Base-by-base conservation (phyloP, 202 grass and related monocot species). In the Brachypodium distachyon region DNA sequence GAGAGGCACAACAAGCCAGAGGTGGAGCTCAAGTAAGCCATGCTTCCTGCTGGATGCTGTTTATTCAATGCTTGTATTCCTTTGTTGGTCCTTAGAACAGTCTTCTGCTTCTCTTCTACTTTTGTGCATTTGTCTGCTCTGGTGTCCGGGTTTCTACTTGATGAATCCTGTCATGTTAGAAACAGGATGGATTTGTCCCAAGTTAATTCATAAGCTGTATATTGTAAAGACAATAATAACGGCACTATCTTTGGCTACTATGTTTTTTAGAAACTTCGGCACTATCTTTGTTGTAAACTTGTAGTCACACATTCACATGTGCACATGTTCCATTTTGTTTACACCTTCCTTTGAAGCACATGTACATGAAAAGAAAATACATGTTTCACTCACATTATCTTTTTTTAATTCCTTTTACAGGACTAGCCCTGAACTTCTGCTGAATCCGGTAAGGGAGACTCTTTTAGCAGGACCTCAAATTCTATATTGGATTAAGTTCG, bases 1-100 rank as follows among this genome's bases (percentile, higher is more conserved):
- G 95, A 98, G 77, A 85, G 95, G 75, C 87, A 98, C 69, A 97
- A 97, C 89, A 97, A 97, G 25, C 94, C 91, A 28, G 95, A 94
- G 73, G 87, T 97, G 44, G 95, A 94, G 79, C 86, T 97, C 67
- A 97, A 92, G 95, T 97, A 84, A 88, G 94, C 80, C 26, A 22
- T 31, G 22, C 21, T 77, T 50, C 25, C 3, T 57, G 12, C 32
- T 59, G 3, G 37, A 69, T 47, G 12, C 36, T 61, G 3, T 39
- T 36, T 64, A 34, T 41, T 79, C 2, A 2, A 4, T 48, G 47
- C 18, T 10, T 70, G 6, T 31, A 37, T 67, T 10, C 3, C 29
- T 18, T 53, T 43, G n/a, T 46, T 5, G 0, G 5, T 67, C 67
- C 23, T 46, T 41, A 54, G 8, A 46, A n/a, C 13, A 3, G 7